Evolutionary conservation across 805 yeast genomes (phyloP), one percentile per base, ranked within the genome.

Genomic region (Candida coleopterorum): DNA sequence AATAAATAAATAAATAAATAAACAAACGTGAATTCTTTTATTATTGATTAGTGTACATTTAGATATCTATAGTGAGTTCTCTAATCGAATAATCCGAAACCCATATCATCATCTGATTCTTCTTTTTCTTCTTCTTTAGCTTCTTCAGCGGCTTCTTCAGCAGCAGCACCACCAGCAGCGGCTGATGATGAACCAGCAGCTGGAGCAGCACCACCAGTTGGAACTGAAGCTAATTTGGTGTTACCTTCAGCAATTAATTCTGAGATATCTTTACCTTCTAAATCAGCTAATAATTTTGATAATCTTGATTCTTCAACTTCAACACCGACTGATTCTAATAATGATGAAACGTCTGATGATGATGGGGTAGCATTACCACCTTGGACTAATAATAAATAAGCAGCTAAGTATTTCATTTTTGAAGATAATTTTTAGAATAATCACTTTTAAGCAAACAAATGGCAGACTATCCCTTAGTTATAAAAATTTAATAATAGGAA

Each of bases 81-180:
- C 35, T 93, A 93, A 81, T 93, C 99, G 84, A 93, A 93, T 71
- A 93, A 84, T 79, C 95, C 95, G 83, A 83, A 80, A 60, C 95
- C 95, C 94, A 85, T 82, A 72, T 82, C 90, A 72, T 82, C 90
- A 18, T 38, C 41, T 55, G 76, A 82, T 49, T 75, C 75, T 62
- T 77, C 83, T 67, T 74, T 79, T 55, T 68, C 70, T 58, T 71
- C 79, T 50, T 65, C 76, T 52, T 60, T 81, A 51, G 60, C 81
- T 55, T 70, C 89, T 58, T 74, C 87, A 57, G 70, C 81, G 52
- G 65, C 85, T 54, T 69, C 93, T 43, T 65, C 93, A 43, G 68
- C 95, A 41, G 70, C 93, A 49, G 72, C 87, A 52, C 75, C 84
- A 50, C 77, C 81, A 49, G 68, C 80, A 57, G 81, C 81, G 56